Conservation (phyloP, 1,284 basidiomycete species). For the Pholiota adiposa region DNA sequence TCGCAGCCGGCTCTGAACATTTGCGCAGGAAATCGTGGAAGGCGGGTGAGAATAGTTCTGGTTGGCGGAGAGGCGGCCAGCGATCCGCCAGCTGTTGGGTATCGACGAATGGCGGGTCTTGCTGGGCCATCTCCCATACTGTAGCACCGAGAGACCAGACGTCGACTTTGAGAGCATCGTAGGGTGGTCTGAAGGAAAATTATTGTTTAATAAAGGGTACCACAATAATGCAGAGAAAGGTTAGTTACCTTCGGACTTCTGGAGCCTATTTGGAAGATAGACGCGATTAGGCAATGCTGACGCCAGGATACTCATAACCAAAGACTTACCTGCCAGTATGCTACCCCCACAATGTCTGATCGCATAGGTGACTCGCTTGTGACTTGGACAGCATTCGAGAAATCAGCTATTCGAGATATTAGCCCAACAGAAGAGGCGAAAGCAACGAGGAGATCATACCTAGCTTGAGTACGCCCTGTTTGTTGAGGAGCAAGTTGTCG, state of each 20-base stretch:
- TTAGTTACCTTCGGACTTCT: slow-evolving; percentile 64
- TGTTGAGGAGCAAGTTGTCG: slow-evolving; percentile 76
- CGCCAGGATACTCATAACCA: too few species aligned
- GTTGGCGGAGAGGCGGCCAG: slow-evolving; percentile 65
- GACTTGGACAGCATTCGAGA: slow-evolving; percentile 71
- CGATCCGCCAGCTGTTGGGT: slow-evolving; percentile 57
- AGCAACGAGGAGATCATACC: slow-evolving; percentile 49
- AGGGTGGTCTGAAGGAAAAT: slow-evolving; percentile 52
- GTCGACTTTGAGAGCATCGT: slow-evolving; percentile 76
- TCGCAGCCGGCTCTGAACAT: slow-evolving; percentile 64
- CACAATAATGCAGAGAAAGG: neutral
- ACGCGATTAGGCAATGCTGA: neutral
- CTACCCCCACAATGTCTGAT: slow-evolving; percentile 65
- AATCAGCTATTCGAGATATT: slow-evolving; percentile 59
- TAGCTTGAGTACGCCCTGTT: slow-evolving; percentile 71
- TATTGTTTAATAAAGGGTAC: neutral
- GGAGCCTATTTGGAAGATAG: slow-evolving; percentile 46
- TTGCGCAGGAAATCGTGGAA: slow-evolving; percentile 75
- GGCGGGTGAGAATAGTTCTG: slow-evolving; percentile 64
- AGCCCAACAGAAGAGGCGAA: neutral
- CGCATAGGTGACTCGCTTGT: slow-evolving; percentile 49
- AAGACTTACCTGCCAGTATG: slow-evolving; percentile 71
- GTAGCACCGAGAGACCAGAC: slow-evolving; percentile 84
- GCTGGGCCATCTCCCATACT: slow-evolving; percentile 79
- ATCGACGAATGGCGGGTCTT: slow-evolving; percentile 72